These are phyloP conservation scores for Apostasia shenzhenica DNA, from an alignment of 106 monocot species.

Conservation along the genomic window DNA sequence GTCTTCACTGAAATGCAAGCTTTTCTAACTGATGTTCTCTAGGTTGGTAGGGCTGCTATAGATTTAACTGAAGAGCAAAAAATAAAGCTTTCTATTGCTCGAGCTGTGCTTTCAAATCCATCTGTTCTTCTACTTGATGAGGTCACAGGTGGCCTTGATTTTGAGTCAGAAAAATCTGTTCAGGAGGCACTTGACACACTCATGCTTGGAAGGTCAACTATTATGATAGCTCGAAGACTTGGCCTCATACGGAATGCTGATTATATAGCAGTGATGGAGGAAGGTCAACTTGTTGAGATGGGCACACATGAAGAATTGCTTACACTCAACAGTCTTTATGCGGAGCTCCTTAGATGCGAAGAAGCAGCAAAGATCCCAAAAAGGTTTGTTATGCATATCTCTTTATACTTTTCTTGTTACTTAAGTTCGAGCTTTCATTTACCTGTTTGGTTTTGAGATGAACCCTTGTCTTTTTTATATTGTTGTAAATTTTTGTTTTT, in stretches of 20 bases:
- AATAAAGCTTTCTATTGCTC: constrained; percentile 93
- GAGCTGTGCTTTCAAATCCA: constrained; percentile 95
- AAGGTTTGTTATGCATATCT: constrained; percentile 28
- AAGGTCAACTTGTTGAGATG: constrained; percentile 97
- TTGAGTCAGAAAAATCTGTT: constrained; percentile 92
- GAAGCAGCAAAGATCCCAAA: constrained; percentile 95
- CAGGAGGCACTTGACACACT: constrained; percentile 91
- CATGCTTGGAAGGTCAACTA: constrained; percentile 96
- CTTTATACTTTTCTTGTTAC: not conserved
- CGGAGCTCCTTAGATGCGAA: constrained; percentile 94
- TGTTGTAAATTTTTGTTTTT: not conserved
- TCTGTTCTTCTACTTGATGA: constrained; percentile 97
- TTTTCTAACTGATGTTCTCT: constrained; percentile 5
- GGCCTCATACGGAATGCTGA: constrained; percentile 96
- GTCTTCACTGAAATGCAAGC: not conserved
- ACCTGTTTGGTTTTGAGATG: not conserved
- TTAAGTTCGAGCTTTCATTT: not conserved
- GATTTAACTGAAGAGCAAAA: constrained; percentile 85
- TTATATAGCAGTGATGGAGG: constrained; percentile 99
- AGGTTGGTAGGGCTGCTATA: constrained; percentile 95
- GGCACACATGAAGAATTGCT: constrained; percentile 96
- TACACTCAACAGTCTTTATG: constrained; percentile 83
- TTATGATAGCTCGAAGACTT: constrained; percentile 92
- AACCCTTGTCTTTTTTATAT: not conserved
- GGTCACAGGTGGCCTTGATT: constrained; percentile 97